phyloP scores from a whole-genome alignment of 495 filamentous ascomycete genomes.

The Daldinia bambusicola region DNA sequence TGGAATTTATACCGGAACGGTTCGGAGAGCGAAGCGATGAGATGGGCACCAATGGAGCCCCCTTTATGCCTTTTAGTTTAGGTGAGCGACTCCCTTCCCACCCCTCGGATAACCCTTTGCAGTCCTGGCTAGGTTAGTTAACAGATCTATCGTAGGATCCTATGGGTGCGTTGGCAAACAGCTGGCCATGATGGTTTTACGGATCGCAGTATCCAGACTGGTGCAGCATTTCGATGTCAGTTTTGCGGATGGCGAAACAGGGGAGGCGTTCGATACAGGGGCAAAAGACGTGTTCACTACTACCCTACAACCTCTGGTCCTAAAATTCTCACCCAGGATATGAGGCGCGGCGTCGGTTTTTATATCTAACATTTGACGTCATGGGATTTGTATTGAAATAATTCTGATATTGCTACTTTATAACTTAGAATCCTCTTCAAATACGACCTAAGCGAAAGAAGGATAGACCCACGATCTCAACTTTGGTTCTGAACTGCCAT shows the following conservation, averaged over 20 bases:
- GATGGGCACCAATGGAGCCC: constrained; percentile 37
- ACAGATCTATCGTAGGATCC: constrained; percentile 6
- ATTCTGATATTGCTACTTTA: too few relatives aligned
- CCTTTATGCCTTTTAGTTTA: constrained; percentile 39
- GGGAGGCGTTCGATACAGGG: constrained; percentile 36
- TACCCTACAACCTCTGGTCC: constrained; percentile 31
- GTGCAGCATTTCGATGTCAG: constrained; percentile 50
- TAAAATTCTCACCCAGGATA: constrained; percentile 35
- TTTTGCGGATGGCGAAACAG: constrained; percentile 50
- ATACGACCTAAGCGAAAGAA: too few relatives aligned
- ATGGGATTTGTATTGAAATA: too few relatives aligned
- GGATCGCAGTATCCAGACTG: constrained; percentile 51
- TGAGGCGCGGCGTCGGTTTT: neutral
- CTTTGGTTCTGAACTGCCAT: too few relatives aligned
- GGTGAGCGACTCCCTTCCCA: constrained; percentile 11
- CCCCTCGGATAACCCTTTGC: neutral
- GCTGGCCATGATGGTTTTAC: constrained; percentile 53
- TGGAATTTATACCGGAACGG: constrained; percentile 63
- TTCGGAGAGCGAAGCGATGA: constrained; percentile 53
- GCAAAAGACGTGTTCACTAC: constrained; percentile 41
- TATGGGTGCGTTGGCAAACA: constrained; percentile 41
- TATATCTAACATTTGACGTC: too few relatives aligned
- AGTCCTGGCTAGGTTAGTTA: neutral
- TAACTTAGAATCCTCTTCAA: too few relatives aligned
- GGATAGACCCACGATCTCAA: too few relatives aligned